Percentiles rank a stretch among this genome's conserved stretches.
Conservation (phyloP, 2,329 filamentous ascomycete genomes). For the Diaporthe citriasiana region DNA sequence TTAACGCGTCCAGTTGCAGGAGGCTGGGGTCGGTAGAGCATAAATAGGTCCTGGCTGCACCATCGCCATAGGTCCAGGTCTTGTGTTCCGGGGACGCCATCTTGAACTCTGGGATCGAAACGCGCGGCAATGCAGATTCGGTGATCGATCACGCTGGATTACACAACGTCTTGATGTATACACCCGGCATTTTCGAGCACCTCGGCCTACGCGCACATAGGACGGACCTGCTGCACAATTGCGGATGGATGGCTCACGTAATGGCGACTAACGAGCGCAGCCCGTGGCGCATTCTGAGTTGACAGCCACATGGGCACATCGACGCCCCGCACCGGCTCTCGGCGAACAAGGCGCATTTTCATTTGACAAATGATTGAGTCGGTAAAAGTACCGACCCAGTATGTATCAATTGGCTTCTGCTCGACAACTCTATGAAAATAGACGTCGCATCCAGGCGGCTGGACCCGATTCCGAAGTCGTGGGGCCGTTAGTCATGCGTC, state of each 20-base stretch:
- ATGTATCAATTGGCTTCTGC: neutral
- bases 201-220: neutral
- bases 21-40: conserved; percentile 72
- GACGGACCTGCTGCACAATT: neutral
- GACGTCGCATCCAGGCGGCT: neutral
- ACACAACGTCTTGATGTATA: neutral
- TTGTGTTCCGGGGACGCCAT: conserved; percentile 36
- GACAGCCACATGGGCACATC: conserved; percentile 5
- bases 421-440: neutral
- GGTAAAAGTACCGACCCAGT: neutral
- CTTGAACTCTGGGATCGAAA: too few relatives aligned
- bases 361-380: neutral
- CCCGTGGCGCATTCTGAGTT: neutral
- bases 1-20: conserved; percentile 68
- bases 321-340: conserved; percentile 3
- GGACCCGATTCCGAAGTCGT: neutral
- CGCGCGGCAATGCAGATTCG: neutral
- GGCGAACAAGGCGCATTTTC: neutral
- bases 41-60: conserved; percentile 62
- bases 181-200: too few relatives aligned
- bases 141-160: too few relatives aligned
- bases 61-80: conserved; percentile 60
- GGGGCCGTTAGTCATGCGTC: conserved; percentile 15
- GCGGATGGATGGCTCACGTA: conserved; percentile 12
- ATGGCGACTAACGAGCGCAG: conserved; percentile 3